These are phyloP conservation scores for Xylaria polymorpha DNA, from an alignment of 2,329 filamentous ascomycete genomes.

Conservation along the genomic window DNA sequence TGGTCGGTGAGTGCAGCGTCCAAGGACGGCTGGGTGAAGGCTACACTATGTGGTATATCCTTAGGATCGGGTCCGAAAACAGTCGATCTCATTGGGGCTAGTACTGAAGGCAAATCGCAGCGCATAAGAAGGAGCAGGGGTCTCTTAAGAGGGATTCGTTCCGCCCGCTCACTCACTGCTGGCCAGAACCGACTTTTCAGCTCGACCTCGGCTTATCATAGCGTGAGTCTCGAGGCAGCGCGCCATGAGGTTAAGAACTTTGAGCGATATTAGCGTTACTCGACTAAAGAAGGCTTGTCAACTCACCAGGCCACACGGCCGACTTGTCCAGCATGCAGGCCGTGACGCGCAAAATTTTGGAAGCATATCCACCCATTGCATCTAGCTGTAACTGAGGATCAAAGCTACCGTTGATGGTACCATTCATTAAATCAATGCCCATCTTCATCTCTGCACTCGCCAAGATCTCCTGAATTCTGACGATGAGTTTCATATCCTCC, in stretches of 20 bases:
- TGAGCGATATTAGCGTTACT: slow-evolving; percentile 30
- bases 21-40: slow-evolving; percentile 5
- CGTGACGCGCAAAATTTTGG: slow-evolving; percentile 84
- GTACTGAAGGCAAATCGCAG: slow-evolving; percentile 6
- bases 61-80: neutral
- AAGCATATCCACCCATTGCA: slow-evolving; percentile 79
- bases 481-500: slow-evolving; percentile 86
- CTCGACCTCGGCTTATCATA: slow-evolving; percentile 62
- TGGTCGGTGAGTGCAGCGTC: neutral
- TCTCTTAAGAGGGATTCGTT: neutral
- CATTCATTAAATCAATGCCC: slow-evolving; percentile 63
- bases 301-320: slow-evolving; percentile 90
- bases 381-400: slow-evolving; percentile 67
- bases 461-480: slow-evolving; percentile 84
- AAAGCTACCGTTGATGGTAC: slow-evolving; percentile 61
- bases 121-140: neutral
- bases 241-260: slow-evolving; percentile 66
- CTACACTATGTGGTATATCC: neutral
- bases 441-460: slow-evolving; percentile 83
- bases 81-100: slow-evolving; percentile 4
- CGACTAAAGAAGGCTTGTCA: neutral
- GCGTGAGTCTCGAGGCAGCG: slow-evolving; percentile 67
- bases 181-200: slow-evolving; percentile 63
- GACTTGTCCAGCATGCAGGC: slow-evolving; percentile 89
- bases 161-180: slow-evolving; percentile 49